Percentiles rank a stretch among this genome's conserved stretches.
These are phyloP conservation scores for Penicillium taxi DNA, from an alignment of 495 filamentous ascomycete species.

Conservation along the genomic window DNA sequence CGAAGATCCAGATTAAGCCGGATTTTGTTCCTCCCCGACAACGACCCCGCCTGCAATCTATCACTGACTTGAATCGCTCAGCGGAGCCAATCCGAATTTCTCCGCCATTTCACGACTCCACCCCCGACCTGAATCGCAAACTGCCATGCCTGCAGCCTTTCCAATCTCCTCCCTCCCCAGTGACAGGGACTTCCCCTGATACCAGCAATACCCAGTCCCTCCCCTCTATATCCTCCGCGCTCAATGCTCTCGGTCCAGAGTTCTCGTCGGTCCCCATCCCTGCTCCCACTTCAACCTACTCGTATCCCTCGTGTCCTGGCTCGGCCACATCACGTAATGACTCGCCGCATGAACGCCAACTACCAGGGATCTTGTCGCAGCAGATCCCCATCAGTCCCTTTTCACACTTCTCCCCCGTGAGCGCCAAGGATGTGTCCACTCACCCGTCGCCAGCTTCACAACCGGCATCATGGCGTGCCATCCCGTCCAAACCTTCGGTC, in stretches of 20 bases:
- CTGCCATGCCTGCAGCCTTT: constrained; percentile 12
- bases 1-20: constrained; percentile 2
- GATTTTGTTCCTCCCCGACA: constrained; percentile 3
- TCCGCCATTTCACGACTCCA: background rate
- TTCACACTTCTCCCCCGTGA: constrained; percentile 35
- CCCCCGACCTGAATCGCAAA: constrained; percentile 2
- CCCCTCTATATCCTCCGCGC: constrained; percentile 37
- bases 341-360: constrained; percentile 27
- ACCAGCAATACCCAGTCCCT: constrained; percentile 27
- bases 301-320: constrained; percentile 18
- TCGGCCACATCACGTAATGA: constrained; percentile 29
- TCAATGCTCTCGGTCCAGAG: constrained; percentile 22
- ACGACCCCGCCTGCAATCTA: constrained; percentile 9
- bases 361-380: constrained; percentile 18
- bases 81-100: background rate
- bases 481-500: constrained; percentile 10
- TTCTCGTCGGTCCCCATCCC: constrained; percentile 16
- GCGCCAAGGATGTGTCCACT: constrained; percentile 30
- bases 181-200: constrained; percentile 32
- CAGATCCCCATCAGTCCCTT: constrained; percentile 32
- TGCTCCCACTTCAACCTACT: constrained; percentile 14
- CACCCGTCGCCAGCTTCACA: constrained; percentile 36
- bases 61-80: constrained; percentile 1
- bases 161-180: constrained; percentile 27
- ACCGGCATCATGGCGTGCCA: constrained; percentile 20